These are phyloP conservation scores for Phytopythium ostracodes DNA, from an alignment of 352 stramenopile species.

Conservation along the genomic window DNA sequence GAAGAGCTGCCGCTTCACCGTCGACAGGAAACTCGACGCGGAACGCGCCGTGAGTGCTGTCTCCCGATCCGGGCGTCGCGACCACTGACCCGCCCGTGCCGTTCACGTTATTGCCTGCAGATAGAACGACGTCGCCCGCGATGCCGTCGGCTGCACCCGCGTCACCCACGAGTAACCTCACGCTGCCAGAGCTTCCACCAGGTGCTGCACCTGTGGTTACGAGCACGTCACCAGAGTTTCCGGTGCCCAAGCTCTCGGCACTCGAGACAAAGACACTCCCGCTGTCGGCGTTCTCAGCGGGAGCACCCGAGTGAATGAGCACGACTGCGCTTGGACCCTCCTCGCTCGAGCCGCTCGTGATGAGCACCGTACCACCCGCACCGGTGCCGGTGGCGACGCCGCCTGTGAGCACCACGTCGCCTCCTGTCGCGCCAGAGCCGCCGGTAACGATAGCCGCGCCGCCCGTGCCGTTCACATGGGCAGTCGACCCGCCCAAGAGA, in stretches of 20 bases:
- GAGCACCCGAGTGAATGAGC: neutral
- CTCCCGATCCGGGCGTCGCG: conserved; percentile 26
- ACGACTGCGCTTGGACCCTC: neutral
- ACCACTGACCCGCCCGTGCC: conserved; percentile 37
- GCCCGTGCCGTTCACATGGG: neutral
- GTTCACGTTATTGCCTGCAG: conserved; percentile 26
- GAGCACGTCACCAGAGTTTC: conserved; percentile 32
- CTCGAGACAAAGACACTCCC: conserved; percentile 5
- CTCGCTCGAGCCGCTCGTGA: conserved; percentile 14
- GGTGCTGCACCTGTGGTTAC: conserved; percentile 28
- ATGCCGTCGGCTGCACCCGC: conserved; percentile 18
- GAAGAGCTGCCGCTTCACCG: conserved; percentile 7
- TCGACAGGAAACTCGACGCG: conserved; percentile 27
- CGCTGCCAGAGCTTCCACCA: conserved; percentile 18
- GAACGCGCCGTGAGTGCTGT: conserved; percentile 27
- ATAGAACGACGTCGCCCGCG: conserved; percentile 29
- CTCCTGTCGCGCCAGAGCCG: conserved; percentile 12
- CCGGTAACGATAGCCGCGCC: conserved; percentile 12
- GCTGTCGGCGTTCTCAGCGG: neutral
- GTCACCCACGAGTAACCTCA: conserved; percentile 27
- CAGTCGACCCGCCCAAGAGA: neutral
- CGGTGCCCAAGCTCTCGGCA: conserved; percentile 11
- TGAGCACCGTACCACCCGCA: conserved; percentile 15
- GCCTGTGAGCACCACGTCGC: conserved; percentile 25
- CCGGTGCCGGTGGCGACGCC: conserved; percentile 14